A percentile compares a stretch with the other conserved stretches of the same genome.
Conservation (phyloP, 768 basidiomycete species). For the Rhizopogon roseolus region DNA sequence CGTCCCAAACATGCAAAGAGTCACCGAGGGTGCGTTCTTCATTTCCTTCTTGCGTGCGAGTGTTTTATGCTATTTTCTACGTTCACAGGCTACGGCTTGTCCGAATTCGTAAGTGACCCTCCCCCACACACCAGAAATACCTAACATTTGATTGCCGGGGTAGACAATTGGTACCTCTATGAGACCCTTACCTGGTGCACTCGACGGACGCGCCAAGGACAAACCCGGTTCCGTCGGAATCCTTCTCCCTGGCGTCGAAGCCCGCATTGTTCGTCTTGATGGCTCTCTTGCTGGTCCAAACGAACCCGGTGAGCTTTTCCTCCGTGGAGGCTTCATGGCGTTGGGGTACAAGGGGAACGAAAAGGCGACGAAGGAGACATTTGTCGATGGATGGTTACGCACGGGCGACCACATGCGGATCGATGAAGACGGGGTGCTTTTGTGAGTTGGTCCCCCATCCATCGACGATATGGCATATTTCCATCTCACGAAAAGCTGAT, state of each 20-base stretch:
- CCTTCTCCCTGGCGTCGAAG: slow-evolving; percentile 54
- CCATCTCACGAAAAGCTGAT: background rate
- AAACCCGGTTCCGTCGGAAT: slow-evolving; percentile 43
- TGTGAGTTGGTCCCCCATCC: slow-evolving; percentile 30
- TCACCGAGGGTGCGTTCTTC: slow-evolving; percentile 37
- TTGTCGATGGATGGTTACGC: slow-evolving; percentile 59
- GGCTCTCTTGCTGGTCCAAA: slow-evolving; percentile 45
- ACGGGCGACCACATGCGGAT: slow-evolving; percentile 63
- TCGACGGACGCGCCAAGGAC: slow-evolving; percentile 31
- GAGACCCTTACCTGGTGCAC: slow-evolving; percentile 35
- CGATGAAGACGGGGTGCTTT: slow-evolving; percentile 53
- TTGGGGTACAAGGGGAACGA: slow-evolving; percentile 66
- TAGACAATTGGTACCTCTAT: slow-evolving; percentile 49
- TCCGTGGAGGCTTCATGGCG: slow-evolving; percentile 44
- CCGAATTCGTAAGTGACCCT: slow-evolving; percentile 42
- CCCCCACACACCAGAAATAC: background rate
- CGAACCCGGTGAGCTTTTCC: slow-evolving; percentile 59
- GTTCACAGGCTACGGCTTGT: slow-evolving; percentile 54
- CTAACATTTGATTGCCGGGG: background rate
- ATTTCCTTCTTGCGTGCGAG: too few species aligned
- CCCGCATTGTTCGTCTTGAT: slow-evolving; percentile 47
- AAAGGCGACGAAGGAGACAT: slow-evolving; percentile 55
- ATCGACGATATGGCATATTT: background rate
- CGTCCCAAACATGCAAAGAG: slow-evolving; percentile 20
- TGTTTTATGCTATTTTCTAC: background rate